Percentiles rank a stretch among this genome's conserved stretches.
Conservation (phyloP, 805 yeast species). For the Ogataea zsoltii region DNA sequence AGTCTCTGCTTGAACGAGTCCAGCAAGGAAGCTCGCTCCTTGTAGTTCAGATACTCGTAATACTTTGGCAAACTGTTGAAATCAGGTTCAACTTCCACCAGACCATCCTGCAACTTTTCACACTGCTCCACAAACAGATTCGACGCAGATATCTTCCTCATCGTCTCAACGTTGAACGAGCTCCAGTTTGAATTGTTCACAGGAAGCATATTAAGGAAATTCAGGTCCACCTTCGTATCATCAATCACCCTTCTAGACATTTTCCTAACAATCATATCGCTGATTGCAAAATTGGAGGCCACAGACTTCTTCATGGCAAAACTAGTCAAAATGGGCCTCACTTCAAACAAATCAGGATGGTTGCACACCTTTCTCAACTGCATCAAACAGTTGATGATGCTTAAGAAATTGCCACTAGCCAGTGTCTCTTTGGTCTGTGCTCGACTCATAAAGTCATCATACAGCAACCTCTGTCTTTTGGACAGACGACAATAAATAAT, state of each 20-base stretch:
- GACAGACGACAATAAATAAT: conserved; percentile 89
- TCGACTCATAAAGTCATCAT: conserved; percentile 96
- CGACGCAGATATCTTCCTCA: conserved; percentile 48
- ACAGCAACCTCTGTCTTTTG: conserved; percentile 85
- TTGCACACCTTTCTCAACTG: conserved; percentile 95
- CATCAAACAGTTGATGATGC: conserved; percentile 96
- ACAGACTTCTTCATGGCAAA: conserved; percentile 73
- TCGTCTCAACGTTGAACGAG: conserved; percentile 47
- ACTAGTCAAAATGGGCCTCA: conserved; percentile 90
- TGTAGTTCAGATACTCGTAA: conserved; percentile 55
- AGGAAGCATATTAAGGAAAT: conserved; percentile 62
- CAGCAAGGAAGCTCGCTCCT: conserved; percentile 52
- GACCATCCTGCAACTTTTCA: conserved; percentile 38
- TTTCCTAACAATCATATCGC: conserved; percentile 42
- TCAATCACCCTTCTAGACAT: conserved; percentile 1
- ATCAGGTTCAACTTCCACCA: conserved; percentile 36
- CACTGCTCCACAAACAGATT: conserved; percentile 45
- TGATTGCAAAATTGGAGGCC: conserved; percentile 44
- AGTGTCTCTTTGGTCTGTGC: conserved; percentile 94
- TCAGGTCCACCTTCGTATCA: conserved; percentile 41
- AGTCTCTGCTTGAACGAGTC: conserved; percentile 54
- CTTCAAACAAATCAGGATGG: conserved; percentile 95
- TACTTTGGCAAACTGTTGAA: conserved; percentile 52
- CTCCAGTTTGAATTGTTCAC: conserved; percentile 46
- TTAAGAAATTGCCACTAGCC: conserved; percentile 90